These are phyloP conservation scores for Leucosporidium creatinivorum DNA, from an alignment of 768 basidiomycete genomes.

Conservation along the genomic window DNA sequence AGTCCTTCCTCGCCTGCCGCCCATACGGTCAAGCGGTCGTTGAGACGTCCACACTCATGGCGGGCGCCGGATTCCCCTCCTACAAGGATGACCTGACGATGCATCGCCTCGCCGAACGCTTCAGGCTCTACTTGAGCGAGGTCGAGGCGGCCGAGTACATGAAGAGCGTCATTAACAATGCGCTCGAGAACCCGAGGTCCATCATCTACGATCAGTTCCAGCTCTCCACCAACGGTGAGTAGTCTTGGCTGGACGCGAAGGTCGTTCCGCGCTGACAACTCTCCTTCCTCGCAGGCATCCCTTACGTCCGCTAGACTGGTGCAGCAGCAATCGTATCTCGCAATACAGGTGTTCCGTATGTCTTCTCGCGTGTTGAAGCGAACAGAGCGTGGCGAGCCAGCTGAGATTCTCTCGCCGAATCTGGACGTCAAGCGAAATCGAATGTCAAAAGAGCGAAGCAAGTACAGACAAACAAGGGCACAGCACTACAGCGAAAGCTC, in stretches of 20 bases:
- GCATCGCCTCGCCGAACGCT: conserved; percentile 74
- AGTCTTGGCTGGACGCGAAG: neutral
- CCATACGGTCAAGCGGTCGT: conserved; percentile 86
- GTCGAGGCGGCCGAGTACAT: conserved; percentile 90
- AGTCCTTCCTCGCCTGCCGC: conserved; percentile 94
- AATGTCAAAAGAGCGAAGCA: no score
- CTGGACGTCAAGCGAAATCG: no score
- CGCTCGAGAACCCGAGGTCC: conserved; percentile 88
- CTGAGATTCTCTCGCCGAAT: no score
- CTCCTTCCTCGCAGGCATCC: conserved; percentile 5
- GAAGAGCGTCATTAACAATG: conserved; percentile 79
- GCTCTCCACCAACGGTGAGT: conserved; percentile 8
- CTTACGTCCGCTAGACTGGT: conserved; percentile 3
- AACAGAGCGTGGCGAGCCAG: no score
- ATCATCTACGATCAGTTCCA: conserved; percentile 82
- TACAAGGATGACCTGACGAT: conserved; percentile 96
- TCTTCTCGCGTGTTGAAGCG: no score
- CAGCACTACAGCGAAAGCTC: neutral
- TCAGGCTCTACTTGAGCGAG: conserved; percentile 72
- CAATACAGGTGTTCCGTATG: no score
- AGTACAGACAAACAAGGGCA: no score
- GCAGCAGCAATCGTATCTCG: no score
- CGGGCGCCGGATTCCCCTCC: conserved; percentile 85
- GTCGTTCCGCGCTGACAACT: no score
- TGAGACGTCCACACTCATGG: conserved; percentile 83